Base-by-base conservation (phyloP, 352 stramenopile species). In the Phytophthora litchii region DNA sequence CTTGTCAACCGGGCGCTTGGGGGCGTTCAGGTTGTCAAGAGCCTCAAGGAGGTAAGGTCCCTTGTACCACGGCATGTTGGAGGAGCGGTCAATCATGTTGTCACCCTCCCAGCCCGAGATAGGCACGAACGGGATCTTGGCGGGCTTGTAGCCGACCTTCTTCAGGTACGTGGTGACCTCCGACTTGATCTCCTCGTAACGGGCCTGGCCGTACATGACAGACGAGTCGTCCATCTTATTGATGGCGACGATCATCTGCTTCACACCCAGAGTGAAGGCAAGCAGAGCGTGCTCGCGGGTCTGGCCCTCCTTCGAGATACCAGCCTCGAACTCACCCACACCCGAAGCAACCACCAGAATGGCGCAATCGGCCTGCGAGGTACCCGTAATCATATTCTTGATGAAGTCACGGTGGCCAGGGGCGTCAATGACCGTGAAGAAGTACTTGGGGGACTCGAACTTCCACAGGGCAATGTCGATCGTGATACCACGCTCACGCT, bases 341-440 rank as follows among this genome's bases (percentile, higher is more conserved):
- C 76, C 85, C 12, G 95, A 94, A 65, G 97, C 87, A 23, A 99
- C 87, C 21, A 99, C 89, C 9, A 99, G 78, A 61, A 99, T 79
- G 36, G 97, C 97, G 53, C 96, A 94, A 86, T 99, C 97, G n/a
- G 97, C 96, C 80, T 99, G 97, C 60, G 92, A 98, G 12, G 96
- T 98, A 48, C 97, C 97, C 34, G 96, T 99, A 72, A 99, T 99
- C 97, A 99, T 99, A 80, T 99, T 99, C 92, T 99, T 99, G 78
- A 99, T 99, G 80, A 99, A 99, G 75, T 99, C 96, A 74, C 94
- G 86, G 82, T 99, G 96, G 29, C 97, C 97, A 36, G 97, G 97
- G 37, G 94, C 89, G 88, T 99, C 97, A 76, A 99, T 98, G 52
- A 99, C 86, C 48, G 97, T 99, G 76, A 98, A 99, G 75, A 95